A percentile compares a stretch with the other conserved stretches of the same genome.
Evolutionary conservation across 345 rosid species (phyloP).

Genomic region (Acer saccharum): DNA sequence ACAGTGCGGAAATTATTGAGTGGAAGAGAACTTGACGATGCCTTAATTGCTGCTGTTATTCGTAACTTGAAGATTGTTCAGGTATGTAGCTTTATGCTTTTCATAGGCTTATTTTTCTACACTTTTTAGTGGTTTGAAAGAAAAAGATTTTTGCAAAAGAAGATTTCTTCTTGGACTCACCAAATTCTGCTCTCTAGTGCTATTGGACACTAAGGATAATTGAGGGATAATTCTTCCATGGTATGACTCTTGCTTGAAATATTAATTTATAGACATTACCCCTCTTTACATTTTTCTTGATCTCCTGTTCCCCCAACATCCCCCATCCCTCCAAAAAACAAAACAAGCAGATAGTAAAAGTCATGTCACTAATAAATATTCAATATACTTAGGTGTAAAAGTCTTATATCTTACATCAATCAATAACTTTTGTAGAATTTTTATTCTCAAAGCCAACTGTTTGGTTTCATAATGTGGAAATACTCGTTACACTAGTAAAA

Average conservation of each 20-base stretch:
- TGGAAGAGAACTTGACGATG: conserved; percentile 72
- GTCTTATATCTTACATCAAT: neutral
- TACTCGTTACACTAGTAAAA: neutral
- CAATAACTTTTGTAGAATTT: neutral
- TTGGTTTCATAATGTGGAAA: neutral
- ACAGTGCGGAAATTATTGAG: conserved; percentile 61
- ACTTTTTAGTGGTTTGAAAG: conserved; percentile 12
- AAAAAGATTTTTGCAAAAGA: conserved; percentile 8
- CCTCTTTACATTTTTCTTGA: neutral
- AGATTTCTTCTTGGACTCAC: conserved; percentile 12
- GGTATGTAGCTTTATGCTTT: conserved; percentile 46
- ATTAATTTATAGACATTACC: neutral
- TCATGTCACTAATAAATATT: neutral
- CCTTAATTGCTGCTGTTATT: conserved; percentile 69
- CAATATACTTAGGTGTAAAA: neutral
- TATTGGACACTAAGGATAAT: neutral
- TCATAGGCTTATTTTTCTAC: neutral
- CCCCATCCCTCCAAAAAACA: neutral
- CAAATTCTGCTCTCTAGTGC: neutral
- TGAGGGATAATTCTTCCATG: neutral
- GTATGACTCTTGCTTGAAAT: neutral
- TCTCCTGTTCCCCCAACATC: neutral
- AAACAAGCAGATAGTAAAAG: neutral
- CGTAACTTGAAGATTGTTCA: conserved; percentile 75
- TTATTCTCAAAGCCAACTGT: neutral